These are phyloP conservation scores for Wickerhamomyces rabaulensis DNA, from an alignment of 805 yeast genomes.

Conservation along the genomic window DNA sequence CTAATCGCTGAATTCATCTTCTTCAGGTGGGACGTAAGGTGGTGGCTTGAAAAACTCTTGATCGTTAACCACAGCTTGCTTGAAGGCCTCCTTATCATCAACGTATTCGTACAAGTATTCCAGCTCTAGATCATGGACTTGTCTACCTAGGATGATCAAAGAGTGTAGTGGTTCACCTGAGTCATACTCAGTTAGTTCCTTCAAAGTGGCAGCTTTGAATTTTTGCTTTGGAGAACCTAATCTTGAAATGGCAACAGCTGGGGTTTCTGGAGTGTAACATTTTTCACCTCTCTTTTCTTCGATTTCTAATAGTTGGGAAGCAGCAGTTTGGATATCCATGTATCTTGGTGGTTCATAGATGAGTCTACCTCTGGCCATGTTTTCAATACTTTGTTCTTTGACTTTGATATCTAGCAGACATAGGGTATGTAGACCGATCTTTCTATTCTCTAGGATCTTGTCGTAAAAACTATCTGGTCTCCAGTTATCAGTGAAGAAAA, in stretches of 20 bases:
- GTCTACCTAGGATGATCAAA: slow-evolving; percentile 84
- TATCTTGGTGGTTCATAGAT: slow-evolving; percentile 97
- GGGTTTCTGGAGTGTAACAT: slow-evolving; percentile 83
- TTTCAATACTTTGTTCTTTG: slow-evolving; percentile 92
- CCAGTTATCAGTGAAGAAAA: slow-evolving; percentile 93
- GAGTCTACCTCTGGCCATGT: slow-evolving; percentile 85
- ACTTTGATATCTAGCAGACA: slow-evolving; percentile 89
- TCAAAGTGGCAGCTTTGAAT: slow-evolving; percentile 80
- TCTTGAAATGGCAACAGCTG: slow-evolving; percentile 90
- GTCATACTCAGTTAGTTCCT: slow-evolving; percentile 74
- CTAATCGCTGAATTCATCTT: slow-evolving; percentile 26
- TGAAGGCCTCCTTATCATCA: slow-evolving; percentile 49
- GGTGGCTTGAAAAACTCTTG: slow-evolving; percentile 74
- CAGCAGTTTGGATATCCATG: slow-evolving; percentile 89
- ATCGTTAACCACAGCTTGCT: slow-evolving; percentile 38
- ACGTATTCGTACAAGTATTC: slow-evolving; percentile 79
- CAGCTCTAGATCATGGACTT: slow-evolving; percentile 87
- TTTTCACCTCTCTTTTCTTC: slow-evolving; percentile 72
- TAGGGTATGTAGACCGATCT: slow-evolving; percentile 86
- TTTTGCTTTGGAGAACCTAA: slow-evolving; percentile 80
- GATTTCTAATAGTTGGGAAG: slow-evolving; percentile 79
- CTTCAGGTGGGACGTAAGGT: slow-evolving; percentile 53
- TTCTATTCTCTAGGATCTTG: slow-evolving; percentile 83
- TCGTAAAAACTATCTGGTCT: slow-evolving; percentile 93
- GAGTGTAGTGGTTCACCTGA: slow-evolving; percentile 95